Evolutionary conservation across 306 rosid species (phyloP), one percentile per base, ranked within the genome.

Genomic region (Betula pendula): DNA sequence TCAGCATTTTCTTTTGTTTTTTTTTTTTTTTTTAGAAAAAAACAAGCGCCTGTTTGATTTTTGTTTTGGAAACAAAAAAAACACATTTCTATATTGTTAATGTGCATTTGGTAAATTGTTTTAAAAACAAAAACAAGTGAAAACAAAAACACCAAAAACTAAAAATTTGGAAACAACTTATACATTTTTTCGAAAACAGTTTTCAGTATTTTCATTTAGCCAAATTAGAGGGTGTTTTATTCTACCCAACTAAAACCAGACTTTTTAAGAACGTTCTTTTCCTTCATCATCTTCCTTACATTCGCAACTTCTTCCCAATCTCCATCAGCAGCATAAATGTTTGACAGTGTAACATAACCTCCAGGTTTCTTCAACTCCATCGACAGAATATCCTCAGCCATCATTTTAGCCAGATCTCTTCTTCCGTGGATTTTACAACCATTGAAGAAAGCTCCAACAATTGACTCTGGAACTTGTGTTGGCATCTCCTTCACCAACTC

Each of bases 391-490:
- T 80, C 84, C 33, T 85, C 85, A 2, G 65, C 84, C 90, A 89
- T 84, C 82, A 73, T 24, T 81, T 84, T 77, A 27, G 90, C 88
- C 35, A 91, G 66, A 71, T 91, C 96, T 72, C 68, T 87, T 81
- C 93, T 89, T 74, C 87, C 92, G 73, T 91, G 89, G 77, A 91
- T 77, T 75, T 79, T 89, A 83, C 92, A 89, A 47, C 92, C 92
- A 24, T 86, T 76, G 73, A 87, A 82, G 74, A 91, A 91, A 68
- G 93, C 91, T 75, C 89, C 92, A 45, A 75, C 52, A 40, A 91
- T 84, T 12, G 92, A 89, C 75, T 87, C 88, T 4, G 88, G 83
- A 77, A 91, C 50, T 73, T 52, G 80, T 4, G 75, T 27, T 67
- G 88, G 89, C 80, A 84, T 77, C 53, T 59, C 81, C 71, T 80